Evolutionary conservation across 2,329 filamentous ascomycete species (phyloP).

Genomic region (Fusarium euwallaceae): DNA sequence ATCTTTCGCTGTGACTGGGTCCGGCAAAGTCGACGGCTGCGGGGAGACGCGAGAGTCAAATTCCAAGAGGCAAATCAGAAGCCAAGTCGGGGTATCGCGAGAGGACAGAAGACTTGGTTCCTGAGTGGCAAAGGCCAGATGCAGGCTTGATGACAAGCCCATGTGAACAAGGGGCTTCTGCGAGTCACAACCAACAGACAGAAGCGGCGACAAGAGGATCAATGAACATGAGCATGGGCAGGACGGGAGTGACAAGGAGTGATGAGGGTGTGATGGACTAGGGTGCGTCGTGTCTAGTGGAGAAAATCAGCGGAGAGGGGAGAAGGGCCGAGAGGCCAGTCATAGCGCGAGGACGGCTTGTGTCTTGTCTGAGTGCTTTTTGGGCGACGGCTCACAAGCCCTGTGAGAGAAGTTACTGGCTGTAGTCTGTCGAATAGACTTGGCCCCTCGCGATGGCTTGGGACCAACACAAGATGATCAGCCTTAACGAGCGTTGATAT

Average conservation of each 20-base stretch:
- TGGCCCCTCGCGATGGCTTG: conserved; percentile 17
- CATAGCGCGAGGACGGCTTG: conserved; percentile 33
- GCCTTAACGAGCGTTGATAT: conserved; percentile 25
- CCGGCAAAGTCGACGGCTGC: conserved; percentile 25
- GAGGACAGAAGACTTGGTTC: conserved; percentile 29
- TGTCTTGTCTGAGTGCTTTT: conserved; percentile 25
- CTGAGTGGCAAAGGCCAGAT: conserved; percentile 37
- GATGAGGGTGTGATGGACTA: conserved; percentile 27
- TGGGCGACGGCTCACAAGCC: conserved; percentile 26
- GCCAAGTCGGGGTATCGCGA: conserved; percentile 8
- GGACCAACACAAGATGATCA: conserved; percentile 24
- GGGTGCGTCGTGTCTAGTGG: conserved; percentile 36
- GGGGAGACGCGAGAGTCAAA: conserved; percentile 19
- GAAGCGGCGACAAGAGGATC: conserved; percentile 13
- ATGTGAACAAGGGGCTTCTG: conserved; percentile 15
- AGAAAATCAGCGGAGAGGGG: conserved; percentile 27
- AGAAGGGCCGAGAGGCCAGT: conserved; percentile 49
- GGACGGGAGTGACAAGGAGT: conserved; percentile 34
- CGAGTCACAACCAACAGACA: conserved; percentile 23
- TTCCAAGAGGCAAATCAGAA: conserved; percentile 38
- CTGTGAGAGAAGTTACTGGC: conserved; percentile 27
- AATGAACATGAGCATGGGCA: conserved; percentile 30
- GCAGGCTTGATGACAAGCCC: conserved; percentile 17
- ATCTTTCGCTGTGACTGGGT: conserved; percentile 32
- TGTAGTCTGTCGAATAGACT: conserved; percentile 25